phyloP scores from a whole-genome alignment of 495 filamentous ascomycete species.

The Neurospora sublineolata region DNA sequence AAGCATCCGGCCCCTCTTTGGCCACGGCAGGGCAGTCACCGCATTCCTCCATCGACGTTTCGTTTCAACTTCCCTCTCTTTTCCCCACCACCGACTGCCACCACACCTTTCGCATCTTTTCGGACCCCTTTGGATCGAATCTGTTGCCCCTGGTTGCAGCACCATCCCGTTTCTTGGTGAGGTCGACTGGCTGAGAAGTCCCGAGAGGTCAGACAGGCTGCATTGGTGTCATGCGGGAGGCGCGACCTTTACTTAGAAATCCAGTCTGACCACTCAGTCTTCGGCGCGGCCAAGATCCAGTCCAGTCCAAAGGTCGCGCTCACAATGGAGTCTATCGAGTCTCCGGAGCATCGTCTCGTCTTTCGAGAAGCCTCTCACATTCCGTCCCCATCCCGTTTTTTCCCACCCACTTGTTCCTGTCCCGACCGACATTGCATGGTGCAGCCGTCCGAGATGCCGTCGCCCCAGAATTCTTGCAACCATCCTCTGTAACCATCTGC shows the following conservation, averaged over 20 bases:
- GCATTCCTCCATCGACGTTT: neutral
- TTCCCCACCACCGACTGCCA: neutral
- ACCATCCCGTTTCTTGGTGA: neutral
- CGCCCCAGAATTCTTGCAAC: neutral
- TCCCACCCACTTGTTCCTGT: neutral
- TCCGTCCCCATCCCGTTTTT: neutral
- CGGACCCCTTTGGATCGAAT: neutral
- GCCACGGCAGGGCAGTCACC: neutral
- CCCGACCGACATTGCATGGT: neutral
- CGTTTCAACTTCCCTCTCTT: neutral
- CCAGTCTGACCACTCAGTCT: neutral
- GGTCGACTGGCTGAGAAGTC: neutral
- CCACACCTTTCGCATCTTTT: neutral
- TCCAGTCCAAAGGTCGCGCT: neutral
- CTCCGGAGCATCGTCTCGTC: neutral
- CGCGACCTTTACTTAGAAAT: neutral
- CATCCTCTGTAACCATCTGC: neutral
- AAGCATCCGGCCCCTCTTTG: neutral
- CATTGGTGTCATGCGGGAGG: neutral
- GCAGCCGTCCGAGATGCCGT: neutral
- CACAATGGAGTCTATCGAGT: neutral
- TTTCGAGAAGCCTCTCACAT: neutral
- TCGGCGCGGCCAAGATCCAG: neutral
- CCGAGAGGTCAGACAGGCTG: neutral
- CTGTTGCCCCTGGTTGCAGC: neutral